Percentiles rank a stretch among this genome's conserved stretches.
Evolutionary conservation across 352 stramenopile genomes (phyloP).

Genomic region (Globisporangium canariense): DNA sequence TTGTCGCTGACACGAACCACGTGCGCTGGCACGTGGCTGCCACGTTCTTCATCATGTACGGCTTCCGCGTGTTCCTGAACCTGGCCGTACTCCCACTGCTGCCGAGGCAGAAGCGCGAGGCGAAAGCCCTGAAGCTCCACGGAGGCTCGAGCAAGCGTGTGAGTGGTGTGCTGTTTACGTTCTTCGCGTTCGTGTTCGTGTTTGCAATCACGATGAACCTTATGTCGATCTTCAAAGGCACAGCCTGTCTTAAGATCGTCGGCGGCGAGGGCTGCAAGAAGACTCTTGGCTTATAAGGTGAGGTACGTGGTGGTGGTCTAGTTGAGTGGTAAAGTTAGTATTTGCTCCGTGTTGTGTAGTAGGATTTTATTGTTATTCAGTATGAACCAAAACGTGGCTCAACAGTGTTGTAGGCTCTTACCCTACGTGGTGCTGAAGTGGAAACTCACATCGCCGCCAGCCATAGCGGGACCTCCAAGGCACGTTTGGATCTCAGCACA

Average conservation of each 20-base stretch:
- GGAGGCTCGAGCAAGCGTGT: constrained; percentile 39
- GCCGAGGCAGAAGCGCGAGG: constrained; percentile 44
- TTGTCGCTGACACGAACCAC: constrained; percentile 39
- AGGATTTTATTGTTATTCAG: background rate
- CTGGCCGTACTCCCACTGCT: constrained; percentile 48
- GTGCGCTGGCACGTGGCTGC: constrained; percentile 60
- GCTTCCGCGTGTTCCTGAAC: constrained; percentile 38
- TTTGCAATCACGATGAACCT: constrained; percentile 51
- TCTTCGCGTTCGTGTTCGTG: constrained; percentile 42
- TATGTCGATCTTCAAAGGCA: constrained; percentile 54
- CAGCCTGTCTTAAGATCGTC: constrained; percentile 53
- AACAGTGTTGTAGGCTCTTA: background rate
- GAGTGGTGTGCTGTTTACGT: constrained; percentile 32
- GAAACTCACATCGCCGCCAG: constrained; percentile 12
- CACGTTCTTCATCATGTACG: constrained; percentile 56
- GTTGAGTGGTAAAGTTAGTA: background rate
- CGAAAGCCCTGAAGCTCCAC: constrained; percentile 47
- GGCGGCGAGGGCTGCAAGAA: constrained; percentile 48
- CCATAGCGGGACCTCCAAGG: constrained; percentile 13
- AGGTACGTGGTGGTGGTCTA: background rate
- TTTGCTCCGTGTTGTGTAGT: background rate
- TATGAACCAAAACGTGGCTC: background rate
- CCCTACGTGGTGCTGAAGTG: constrained; percentile 19
- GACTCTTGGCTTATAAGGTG: background rate
- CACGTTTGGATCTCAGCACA: constrained; percentile 27